Evolutionary conservation across 129 eudicot genomes (phyloP).

Genomic region (Lonicera japonica): DNA sequence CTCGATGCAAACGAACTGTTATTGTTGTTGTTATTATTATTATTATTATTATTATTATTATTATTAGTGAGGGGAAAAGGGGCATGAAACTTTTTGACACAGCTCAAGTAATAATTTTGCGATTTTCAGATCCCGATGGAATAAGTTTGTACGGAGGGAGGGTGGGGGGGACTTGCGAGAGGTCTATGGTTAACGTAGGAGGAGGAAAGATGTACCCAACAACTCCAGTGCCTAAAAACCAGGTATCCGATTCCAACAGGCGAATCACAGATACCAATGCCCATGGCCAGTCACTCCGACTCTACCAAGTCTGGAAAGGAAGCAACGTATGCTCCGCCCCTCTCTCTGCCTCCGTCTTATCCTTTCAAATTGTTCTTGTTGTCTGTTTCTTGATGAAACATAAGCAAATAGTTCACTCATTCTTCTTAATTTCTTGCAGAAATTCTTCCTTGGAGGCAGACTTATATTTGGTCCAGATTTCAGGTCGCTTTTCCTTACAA

Average conservation of each 20-base stretch:
- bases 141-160: no score
- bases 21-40: no score
- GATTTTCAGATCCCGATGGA: no score
- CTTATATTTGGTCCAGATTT: conserved; percentile 54
- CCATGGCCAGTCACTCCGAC: conserved; percentile 34
- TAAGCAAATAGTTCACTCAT: background rate
- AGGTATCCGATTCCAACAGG: conserved; percentile 28
- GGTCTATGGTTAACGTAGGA: no score
- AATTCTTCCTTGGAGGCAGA: conserved; percentile 45
- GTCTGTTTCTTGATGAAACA: background rate
- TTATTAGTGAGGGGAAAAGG: no score
- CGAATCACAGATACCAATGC: conserved; percentile 17
- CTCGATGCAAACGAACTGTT: no score
- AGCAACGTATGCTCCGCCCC: conserved; percentile 38
- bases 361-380: background rate
- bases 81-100: no score
- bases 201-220: conserved; percentile 30
- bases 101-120: no score
- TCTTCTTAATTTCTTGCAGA: conserved; percentile 30
- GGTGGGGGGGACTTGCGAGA: no score
- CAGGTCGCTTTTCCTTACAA: conserved; percentile 37
- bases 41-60: no score
- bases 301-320: conserved; percentile 61
- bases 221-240: conserved; percentile 22
- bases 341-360: background rate